Percentiles rank a stretch among this genome's conserved stretches.
phyloP scores from a whole-genome alignment of 768 basidiomycete genomes.

The Pleurotus sapidus region DNA sequence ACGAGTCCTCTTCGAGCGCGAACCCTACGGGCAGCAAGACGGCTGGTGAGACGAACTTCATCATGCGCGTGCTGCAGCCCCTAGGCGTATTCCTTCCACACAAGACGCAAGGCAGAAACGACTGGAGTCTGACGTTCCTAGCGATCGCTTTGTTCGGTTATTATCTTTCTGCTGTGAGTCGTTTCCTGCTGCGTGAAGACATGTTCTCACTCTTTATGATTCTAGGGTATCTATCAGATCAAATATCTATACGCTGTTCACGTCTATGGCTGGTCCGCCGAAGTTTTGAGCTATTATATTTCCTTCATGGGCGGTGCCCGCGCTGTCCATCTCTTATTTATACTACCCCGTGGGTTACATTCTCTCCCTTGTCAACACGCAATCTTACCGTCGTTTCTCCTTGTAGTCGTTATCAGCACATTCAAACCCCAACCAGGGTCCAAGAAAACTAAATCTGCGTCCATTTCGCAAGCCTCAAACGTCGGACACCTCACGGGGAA shows the following conservation, averaged over 20 bases:
- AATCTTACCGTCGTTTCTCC: background rate
- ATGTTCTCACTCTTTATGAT: conserved; percentile 1
- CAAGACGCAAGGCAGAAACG: conserved; percentile 42
- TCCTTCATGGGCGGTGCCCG: conserved; percentile 62
- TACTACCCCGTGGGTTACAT: conserved; percentile 32
- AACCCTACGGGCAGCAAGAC: background rate
- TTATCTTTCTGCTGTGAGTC: conserved; percentile 64
- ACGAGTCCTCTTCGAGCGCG: background rate
- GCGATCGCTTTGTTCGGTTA: conserved; percentile 59
- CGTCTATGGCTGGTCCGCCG: conserved; percentile 68
- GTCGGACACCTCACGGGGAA: conserved; percentile 5
- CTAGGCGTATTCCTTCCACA: conserved; percentile 72
- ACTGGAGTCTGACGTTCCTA: conserved; percentile 81
- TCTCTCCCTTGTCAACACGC: background rate
- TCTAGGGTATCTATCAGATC: conserved; percentile 71
- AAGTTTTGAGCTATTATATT: conserved; percentile 70
- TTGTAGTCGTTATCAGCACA: conserved; percentile 52
- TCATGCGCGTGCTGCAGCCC: conserved; percentile 48
- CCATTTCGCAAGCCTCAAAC: conserved; percentile 6
- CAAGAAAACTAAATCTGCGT: conserved; percentile 50
- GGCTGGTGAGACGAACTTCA: conserved; percentile 5
- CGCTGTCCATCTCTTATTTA: conserved; percentile 57
- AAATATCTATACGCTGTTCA: conserved; percentile 83
- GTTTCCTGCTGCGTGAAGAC: background rate
- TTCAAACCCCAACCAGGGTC: conserved; percentile 48